Base-by-base conservation (phyloP, 1,284 basidiomycete genomes). In the Leccinum pallidistipes region DNA sequence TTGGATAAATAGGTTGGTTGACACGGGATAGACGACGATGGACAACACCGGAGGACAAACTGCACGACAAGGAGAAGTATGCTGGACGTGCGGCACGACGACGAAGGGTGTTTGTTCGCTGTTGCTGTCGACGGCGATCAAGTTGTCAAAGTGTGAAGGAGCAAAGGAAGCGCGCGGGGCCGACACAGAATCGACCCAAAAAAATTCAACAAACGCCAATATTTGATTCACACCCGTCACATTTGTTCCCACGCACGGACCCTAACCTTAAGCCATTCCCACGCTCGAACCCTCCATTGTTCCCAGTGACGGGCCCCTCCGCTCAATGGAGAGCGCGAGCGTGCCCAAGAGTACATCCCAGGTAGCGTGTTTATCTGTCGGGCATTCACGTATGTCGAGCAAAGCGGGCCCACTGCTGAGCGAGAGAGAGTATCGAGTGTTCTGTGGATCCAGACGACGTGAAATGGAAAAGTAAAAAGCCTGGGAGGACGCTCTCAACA, bases 91-190 rank as follows among this genome's bases (percentile, higher is more conserved):
- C 62, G 61, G 60, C 66, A 70, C 75, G 69, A 66, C 66, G 74
- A 71, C 67, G 67, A 65, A 59, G 63, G 60, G 65, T 64, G 68
- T 63, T 69, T 70, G 71, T 64, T 67, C 75, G 66, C 66, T 75
- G 71, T 63, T 65, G 63, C 55, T 65, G 74, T 75, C 75, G 68
- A 68, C 69, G 73, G 74, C 71, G 75, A 72, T 74, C 71, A 62
- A 73, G 67, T 75, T 76, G 74, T 77, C 76, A 76, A 75, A 68
- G 76, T 77, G 75, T 77, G 75, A 77, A 77, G 71, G 76, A 76
- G 72, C 65, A 76, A 73, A 77, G 75, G 74, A 75, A 76, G 78
- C 78, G 76, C 77, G 76, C 78, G 78, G 76, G 77, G 76, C 78
- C 78, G 76, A 78, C 73, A 60, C 70, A 77, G 74, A 75, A 75